Evolutionary conservation across 805 yeast species (phyloP), one percentile per base, ranked within the genome.

Genomic region (Torulaspora franciscae): DNA sequence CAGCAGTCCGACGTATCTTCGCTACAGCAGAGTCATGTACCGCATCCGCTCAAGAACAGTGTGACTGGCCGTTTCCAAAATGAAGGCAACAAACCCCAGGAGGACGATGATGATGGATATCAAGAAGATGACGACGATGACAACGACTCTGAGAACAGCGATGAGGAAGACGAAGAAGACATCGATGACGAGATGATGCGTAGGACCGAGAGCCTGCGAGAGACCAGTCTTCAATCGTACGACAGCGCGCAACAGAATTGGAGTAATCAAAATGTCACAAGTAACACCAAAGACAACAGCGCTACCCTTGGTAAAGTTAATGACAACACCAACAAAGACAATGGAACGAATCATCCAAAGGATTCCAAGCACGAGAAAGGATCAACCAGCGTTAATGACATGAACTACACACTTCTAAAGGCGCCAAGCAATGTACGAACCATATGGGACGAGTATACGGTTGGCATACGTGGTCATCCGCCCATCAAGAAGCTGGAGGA

Each of bases 401-500:
- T 49, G 23, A 50, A 59, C 34, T 64, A 61, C 39, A 60, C 61
- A 9, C 39, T 64, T 7, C 43, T 61, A 15, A 64, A 64, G 43
- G 68, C 68, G 1, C 68, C 68, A 23, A 61, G 58, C 34, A 60
- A 57, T 44, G 68, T 64, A 3, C 54, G 55, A 19, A 62, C 65
- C 7, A 62, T 63, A 27, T 69, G 72, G 69, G 62, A 61, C 37
- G 76, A 71, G 39, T 71, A 70, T 49, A 59, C 64, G 1, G 55
- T 56, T 23, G 76, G 76, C 1, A 58, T 70, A 26, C 60, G 69
- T 45, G 73, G 73, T 1, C 54, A 56, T n/a, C 73, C 73, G 6
- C 63, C 74, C 2, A 66, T 71, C 11, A 62, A 64, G 43, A 61
- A 60, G 13, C 57, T 71, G n/a, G 74, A 71, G 42, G 65, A 65